Conservation (phyloP, 805 yeast genomes). For the Saturnispora ahearnii region DNA sequence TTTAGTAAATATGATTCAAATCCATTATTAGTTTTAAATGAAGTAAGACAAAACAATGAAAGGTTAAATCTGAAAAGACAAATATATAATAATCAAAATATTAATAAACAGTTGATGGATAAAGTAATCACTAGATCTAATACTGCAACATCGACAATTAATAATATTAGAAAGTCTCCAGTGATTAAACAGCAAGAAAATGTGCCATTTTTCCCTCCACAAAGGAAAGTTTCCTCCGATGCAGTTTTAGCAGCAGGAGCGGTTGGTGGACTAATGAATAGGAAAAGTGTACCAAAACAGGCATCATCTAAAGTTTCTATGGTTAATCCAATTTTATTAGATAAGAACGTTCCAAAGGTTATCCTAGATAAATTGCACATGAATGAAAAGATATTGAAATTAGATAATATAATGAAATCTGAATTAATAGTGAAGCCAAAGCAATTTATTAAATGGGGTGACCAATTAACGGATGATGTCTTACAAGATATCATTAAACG, state of each 20-base stretch:
- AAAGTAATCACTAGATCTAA: constrained; percentile 24
- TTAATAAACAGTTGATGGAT: constrained; percentile 27
- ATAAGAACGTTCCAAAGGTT: constrained; percentile 25
- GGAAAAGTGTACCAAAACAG: not conserved
- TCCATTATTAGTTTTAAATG: constrained; percentile 3
- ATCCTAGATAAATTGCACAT: constrained; percentile 23
- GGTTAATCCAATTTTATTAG: constrained; percentile 27
- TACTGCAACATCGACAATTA: not conserved
- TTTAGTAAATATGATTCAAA: constrained; percentile 52
- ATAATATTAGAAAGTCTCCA: not conserved
- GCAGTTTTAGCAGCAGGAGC: constrained; percentile 31
- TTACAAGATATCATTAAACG: constrained; percentile 25
- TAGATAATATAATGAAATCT: constrained; percentile 27
- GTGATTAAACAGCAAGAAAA: not conserved
- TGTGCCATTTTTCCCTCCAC: constrained; percentile 18
- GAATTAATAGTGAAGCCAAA: constrained; percentile 26
- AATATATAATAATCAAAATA: constrained; percentile 23
- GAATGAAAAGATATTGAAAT: constrained; percentile 26
- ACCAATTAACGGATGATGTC: constrained; percentile 26
- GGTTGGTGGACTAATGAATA: constrained; percentile 20
- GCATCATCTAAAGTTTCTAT: constrained; percentile 20
- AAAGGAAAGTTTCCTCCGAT: constrained; percentile 22
- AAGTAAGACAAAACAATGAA: constrained; percentile 11
- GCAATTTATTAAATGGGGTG: constrained; percentile 22
- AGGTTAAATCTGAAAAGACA: constrained; percentile 20